Base-by-base conservation (phyloP, 129 eudicot species). In the Saussurea involucrata region DNA sequence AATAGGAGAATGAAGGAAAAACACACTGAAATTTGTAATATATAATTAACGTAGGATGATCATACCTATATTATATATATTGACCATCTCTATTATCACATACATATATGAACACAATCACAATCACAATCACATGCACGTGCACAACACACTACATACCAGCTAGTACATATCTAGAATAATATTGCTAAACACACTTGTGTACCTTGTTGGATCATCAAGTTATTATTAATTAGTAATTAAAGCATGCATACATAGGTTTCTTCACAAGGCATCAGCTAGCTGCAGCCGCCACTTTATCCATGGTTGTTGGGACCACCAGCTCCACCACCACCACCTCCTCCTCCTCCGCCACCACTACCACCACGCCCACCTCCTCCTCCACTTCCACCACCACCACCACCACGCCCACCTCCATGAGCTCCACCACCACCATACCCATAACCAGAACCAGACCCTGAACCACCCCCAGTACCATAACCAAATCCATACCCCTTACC, bases 401-500 rank as follows among this genome's bases (percentile, higher is more conserved):
- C 25, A 0, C 92, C 90, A 27, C 76, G 83, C 68, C 91, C 92
- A 11, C 82, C 74, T 3, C 93, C 97, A 78, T 76, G 72, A 44
- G 90, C 90, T 5, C 82, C 82, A 22, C 90, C 95, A 37, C 66
- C 76, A 69, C 88, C 93, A 10, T 85, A 79, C 7, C 89, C 95
- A 12, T 77, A 29, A 3, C 95, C 97, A 11, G 60, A 80, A 3
- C 97, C 97, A 2, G 69, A 88, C 2, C 97, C 97, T 8, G 65
- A 79, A n/a, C 97, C 94, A 6, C 87, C 63, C 27, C 95, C 95
- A 11, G 92, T 75, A 37, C 97, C 97, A 73, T 33, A 91, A 11
- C 94, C 94, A 40, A 70, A 91, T 0, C 97, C 97, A 22, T 31
- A 87, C 8, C 97, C 97, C 71, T 81, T 81, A 31, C 84, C 97